Evolutionary conservation across 345 rosid genomes (phyloP), one percentile per base, ranked within the genome.

Genomic region (Arabis hirsuta): DNA sequence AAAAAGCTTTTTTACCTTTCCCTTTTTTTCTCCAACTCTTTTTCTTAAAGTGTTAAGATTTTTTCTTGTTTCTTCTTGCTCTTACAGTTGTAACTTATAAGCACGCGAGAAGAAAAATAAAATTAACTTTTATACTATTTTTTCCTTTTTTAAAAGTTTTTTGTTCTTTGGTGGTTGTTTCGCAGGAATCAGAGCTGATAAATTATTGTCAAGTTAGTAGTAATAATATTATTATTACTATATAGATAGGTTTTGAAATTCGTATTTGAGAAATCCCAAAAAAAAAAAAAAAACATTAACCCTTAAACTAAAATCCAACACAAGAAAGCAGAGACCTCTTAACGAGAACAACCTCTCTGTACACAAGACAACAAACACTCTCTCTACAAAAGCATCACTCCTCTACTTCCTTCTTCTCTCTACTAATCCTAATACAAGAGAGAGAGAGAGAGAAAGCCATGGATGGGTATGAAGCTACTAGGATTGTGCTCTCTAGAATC

Each of bases 401-500:
- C 57, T 44, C 62, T 68, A 34, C 38, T 50, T 31, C 12, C 67
- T 67, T 16, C 45, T 61, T 65, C 72, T 72, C 68, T 61, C 73
- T 68, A 54, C 73, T 68, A 54, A n/a, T 62, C 59, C 6, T 65
- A 55, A 16, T 20, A 12, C 16, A 26, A 64, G 14, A 45, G 39
- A 16, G 12, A 54, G 38, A 34, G 38, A 34, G 38, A 34, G 6
- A 5, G 56, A 38, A 43, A 64, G 65, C 79, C 83, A 90, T 92
- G 97, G 97, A 92, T 82, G 84, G 81, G 29, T 92, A 86, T 66
- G 98, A 92, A 86, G 98, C 98, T 78, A 90, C 98, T 39, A 81
- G 93, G 69, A 82, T 81, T 55, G 96, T 90, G n/a, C 82, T 88
- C 79, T 92, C 97, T 13, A 81, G 91, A 79, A 90, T 90, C 80